Evolutionary conservation across 2,329 filamentous ascomycete species (phyloP).

Genomic region (Fusarium marasasianum): DNA sequence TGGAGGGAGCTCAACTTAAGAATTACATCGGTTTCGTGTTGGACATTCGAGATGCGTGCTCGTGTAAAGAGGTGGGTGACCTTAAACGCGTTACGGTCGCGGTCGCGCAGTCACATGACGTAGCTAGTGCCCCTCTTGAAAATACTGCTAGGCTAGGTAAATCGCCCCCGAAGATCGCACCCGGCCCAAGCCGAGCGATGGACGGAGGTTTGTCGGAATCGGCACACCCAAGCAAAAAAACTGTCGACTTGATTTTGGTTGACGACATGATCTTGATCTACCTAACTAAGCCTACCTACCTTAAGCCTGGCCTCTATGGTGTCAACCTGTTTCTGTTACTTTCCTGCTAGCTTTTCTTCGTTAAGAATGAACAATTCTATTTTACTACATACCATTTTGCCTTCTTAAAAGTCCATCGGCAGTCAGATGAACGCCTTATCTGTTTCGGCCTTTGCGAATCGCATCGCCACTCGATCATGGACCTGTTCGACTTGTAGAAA

Average conservation of each 20-base stretch:
- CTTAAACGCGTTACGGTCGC: conserved; percentile 37
- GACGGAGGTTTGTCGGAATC: conserved; percentile 42
- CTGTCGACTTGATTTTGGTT: conserved; percentile 34
- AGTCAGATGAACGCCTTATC: conserved; percentile 55
- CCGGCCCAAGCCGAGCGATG: conserved; percentile 38
- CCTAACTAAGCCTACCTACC: conserved; percentile 21
- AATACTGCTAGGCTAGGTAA: neutral
- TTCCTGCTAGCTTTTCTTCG: neutral
- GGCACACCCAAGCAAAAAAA: conserved; percentile 42
- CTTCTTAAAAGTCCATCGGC: conserved; percentile 24
- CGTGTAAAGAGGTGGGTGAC: conserved; percentile 30
- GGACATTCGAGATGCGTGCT: conserved; percentile 15
- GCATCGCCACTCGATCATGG: conserved; percentile 54
- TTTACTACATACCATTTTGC: conserved; percentile 3
- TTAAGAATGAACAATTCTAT: conserved; percentile 38
- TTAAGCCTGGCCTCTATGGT: neutral
- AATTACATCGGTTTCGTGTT: neutral
- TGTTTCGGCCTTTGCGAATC: conserved; percentile 51
- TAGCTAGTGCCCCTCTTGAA: neutral
- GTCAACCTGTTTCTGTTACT: conserved; percentile 3
- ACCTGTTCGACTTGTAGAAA: conserved; percentile 58
- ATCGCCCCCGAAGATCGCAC: conserved; percentile 31
- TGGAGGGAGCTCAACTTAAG: neutral
- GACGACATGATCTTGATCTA: conserved; percentile 34
- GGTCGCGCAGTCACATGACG: conserved; percentile 47